Base-by-base conservation (phyloP, 2,329 filamentous ascomycete genomes). In the Acrodontium crateriforme region DNA sequence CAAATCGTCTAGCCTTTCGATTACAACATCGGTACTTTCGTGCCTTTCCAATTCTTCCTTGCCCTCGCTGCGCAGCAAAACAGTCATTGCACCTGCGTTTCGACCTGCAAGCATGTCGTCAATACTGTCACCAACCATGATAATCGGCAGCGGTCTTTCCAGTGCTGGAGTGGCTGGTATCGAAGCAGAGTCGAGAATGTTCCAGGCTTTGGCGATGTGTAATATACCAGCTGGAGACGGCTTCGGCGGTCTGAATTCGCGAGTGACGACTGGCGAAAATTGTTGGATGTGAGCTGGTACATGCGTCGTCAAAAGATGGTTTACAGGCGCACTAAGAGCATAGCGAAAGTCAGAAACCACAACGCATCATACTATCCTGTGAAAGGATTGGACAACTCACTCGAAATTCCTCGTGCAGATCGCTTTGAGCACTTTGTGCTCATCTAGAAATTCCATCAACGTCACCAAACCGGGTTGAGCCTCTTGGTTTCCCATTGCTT, bases 401-500 rank as follows among this genome's bases (percentile, higher is more conserved):
- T 87, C 81, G 47, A 94, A 95, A 60, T 98, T 95, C 47, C 89
- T 70, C 2, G 89, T 95, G 58, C 85, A 94, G 38, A 95, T 84
- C 10, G 71, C 87, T 54, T 91, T 89, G 41, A 62, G 71, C 17
- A 94, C 52, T 5, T 58, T 54, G 16, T 67, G 66, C 5, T 56
- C 47, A 46, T 89, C 75, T 11, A 95, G 71, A 52, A 89, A 92
- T 31, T 70, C 58, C 80, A 95, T 93, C 28, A 98, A 65, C 16
- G 65, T 54, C 1, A 66, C 56, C 3, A 95, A 71, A 1, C 87
- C 87, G 0, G 81, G 75, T 53, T 94, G 87, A 3, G 87, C 76
- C 18, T 72, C 63, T 54, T 95, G 89, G 8, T 67, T 57, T 17
- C 61, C 55, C 85, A 95, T 94, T 36, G 83, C 83, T 20, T 60